Base-by-base conservation (phyloP, 2,329 filamentous ascomycete species). In the Ophiocordyceps sinensis region DNA sequence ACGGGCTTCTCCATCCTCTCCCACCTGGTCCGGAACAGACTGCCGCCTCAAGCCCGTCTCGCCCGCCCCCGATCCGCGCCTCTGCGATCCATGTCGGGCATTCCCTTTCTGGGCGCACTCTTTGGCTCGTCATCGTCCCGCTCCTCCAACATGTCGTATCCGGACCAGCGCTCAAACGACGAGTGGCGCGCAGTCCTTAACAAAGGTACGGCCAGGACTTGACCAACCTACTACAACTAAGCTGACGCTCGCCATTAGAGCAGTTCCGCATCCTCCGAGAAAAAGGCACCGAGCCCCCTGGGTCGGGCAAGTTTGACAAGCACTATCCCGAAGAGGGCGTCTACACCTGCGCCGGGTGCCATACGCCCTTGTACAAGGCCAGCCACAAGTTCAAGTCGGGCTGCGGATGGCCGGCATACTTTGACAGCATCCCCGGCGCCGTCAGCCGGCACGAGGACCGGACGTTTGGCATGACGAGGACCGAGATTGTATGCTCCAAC, bases 341-440 rank as follows among this genome's bases (percentile, higher is more conserved):
- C 41, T 98, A 96, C 67, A 79, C 72, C 37, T 98, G 91, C 63
- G 85, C 84, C 15, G 91, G 77, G 40, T 98, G 91, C 70, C 62
- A 79, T 26, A 75, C 87, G 8, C 88, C 91, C 5, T 77, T 98
- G 15, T 98, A 98, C 75, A 89, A 80, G 61, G 88, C 91, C 26
- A 73, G 73, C 47, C 88, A 94, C 65, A 98, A 98, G 63, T 98
- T 98, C 73, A 85, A 85, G 62, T 93, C 85, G 15, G 86, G 87
- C 35, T 98, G 91, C 63, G 91, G 91, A 45, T 98, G 91, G 91
- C 91, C 91, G 1, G 91, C 91, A 12, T 98, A 96, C 65, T 98
- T 89, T 59, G 91, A 98, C 63, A 89, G 82, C 49, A 77, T 98
- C 40, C 89, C 91, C 0, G 88, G 87, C 3, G 89, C 89, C 1